Evolutionary conservation across 108 stramenopile species (phyloP), one percentile per base, ranked within the genome.

Genomic region (Nannochloropsis oceanica): DNA sequence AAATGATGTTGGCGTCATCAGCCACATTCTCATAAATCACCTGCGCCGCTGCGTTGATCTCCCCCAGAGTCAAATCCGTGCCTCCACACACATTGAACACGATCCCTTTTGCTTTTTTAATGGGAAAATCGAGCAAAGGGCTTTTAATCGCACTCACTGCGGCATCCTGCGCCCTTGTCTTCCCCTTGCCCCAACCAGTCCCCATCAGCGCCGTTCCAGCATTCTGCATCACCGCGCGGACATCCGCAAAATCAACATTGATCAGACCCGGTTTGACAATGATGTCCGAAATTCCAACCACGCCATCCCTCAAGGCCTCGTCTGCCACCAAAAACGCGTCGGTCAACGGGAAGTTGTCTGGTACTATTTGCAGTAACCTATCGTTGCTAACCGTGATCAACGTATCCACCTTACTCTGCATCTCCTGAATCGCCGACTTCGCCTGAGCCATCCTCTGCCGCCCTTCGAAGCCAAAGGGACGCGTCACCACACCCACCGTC

Each of bases 161-260:
- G 10, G 94, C 94, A 84, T 94, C 94, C 80, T 88, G 84, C 14
- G 94, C 93, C 86, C 86, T 0, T 13, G 90, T 92, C 89, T 93
- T 93, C 13, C 94, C 94, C 27, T 81, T 85, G 11, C 93, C 93
- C 43, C 90, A 92, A 13, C 94, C 94, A 43, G 93, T 92, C 34
- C 94, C 94, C 90, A 94, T 94, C 79, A 94, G 89, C 20, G 94
- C 94, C 18, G 92, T 93, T 27, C 94, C 94, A 0, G 92, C 92
- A 85, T 93, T 87, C 27, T 86, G 86, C 93, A 94, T 93, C 44
- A 94, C 91, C 59, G 92, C 82, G 13, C 93, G 89, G 25, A 94
- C 93, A 87, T 94, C 94, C 22, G 94, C 94, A 80, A 94, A 94
- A 87, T 94, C 94, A 11, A 94, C 93, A 86, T 94, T 94, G 87